Base-by-base conservation (phyloP, 352 stramenopile genomes). In the Globisporangium spiculum region DNA sequence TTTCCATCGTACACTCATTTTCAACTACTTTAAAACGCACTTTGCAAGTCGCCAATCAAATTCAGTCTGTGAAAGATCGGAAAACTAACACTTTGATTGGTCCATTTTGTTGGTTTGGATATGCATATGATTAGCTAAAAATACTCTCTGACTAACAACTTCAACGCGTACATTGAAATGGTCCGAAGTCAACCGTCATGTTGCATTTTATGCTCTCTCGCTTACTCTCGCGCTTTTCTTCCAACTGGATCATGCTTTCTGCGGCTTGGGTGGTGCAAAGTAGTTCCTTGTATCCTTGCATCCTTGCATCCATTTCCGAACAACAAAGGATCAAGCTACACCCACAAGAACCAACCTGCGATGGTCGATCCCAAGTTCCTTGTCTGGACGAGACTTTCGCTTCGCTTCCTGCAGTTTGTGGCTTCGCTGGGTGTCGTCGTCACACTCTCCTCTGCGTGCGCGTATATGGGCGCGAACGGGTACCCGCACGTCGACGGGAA, bases 351-450 rank as follows among this genome's bases (percentile, higher is more conserved):
- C 27, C 27, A 32, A 32, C 27, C 27, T 32, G 27, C 27, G 38
- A 69, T 63, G 50, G 34, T 53, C 20, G 20, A 62, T 48, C 24
- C 64, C 24, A 52, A 52, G 14, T 74, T 68, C 20, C 64, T 71
- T 44, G 64, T 84, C 5, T 78, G 66, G 41, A 48, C 34, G 56
- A 36, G 65, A 26, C 56, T 66, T n/a, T 18, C 32, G 65, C 65
- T 70, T 18, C 65, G 65, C 41, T 70, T 70, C 58, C 57, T 70
- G 27, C 65, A 70, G 34, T 70, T 70, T 20, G 57, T 46, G 12
- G 30, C 65, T 26, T 70, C 65, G 16, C 44, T 70, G 3, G 26
- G 66, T 16, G 44, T 60, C 24, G 36, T 70, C 57, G 58, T 70
- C 16, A 58, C 65, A 24, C 34, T 70, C 30, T 70, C 65, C 8